Base-by-base conservation (phyloP, 2,329 filamentous ascomycete species). In the Clarireedia homoeocarpa region DNA sequence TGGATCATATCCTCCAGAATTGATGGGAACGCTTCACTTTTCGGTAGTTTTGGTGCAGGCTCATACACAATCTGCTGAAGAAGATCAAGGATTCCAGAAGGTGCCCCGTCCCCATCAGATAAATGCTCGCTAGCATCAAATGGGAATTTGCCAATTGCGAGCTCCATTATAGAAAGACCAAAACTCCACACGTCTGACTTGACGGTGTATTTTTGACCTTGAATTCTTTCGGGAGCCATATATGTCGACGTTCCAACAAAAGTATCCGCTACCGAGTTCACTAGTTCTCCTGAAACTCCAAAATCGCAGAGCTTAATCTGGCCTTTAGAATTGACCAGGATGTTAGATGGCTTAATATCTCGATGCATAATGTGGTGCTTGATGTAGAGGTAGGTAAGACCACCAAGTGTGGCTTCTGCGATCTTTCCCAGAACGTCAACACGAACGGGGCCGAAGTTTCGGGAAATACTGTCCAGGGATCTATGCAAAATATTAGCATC, bases 111-210 rank as follows among this genome's bases (percentile, higher is more conserved):
- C 56, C 80, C 83, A 58, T 95, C 89, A 2, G 81, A 82, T 24
- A 84, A 72, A 62, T 84, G 81, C 66, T 86, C 83, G 65, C 83
- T 89, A 12, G 85, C 79, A 62, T 88, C 86, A 70, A 99, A 99
- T 0, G 94, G 94, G 68, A 99, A 99, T 68, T 95, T 91, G 62
- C 94, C 94, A 68, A 99, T 96, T 36, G 94, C 94, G 63, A 99
- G 75, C 73, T 99, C 94, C 91, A 99, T 97, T 60, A 99, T 84
- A 0, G 86, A 87, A 63, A 99, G 77, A 34, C 94, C 94, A 61
- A 96, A 95, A 80, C 58, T 96, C 94, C 94, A 99, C 4, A 99
- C 94, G 71, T 99, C 94, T 12, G 91, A 96, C 72, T 96, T 96
- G 67, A 99, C 92, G 0, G 92, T 96, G 73, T 99, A 99, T 66